Base-by-base conservation (phyloP, 495 filamentous ascomycete genomes). In the Penicillium crystallinum region DNA sequence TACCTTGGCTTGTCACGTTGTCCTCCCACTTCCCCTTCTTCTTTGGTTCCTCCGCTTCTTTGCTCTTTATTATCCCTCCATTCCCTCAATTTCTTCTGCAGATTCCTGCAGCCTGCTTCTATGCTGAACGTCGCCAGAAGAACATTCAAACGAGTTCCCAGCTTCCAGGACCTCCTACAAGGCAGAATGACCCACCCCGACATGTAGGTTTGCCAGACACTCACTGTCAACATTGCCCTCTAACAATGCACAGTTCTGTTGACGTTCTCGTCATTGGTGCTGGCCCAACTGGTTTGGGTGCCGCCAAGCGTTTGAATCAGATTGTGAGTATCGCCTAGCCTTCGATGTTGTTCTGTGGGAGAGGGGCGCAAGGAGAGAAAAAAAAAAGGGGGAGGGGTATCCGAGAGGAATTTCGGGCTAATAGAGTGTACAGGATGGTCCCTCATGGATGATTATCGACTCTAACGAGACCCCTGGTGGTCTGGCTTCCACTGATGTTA, bases 241-340 rank as follows among this genome's bases (percentile, higher is more conserved):
- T 69, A 22, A 70, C 67, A 55, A 52, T 44, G 42, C 53, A 18
- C 62, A 96, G 91, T 69, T 84, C 87, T 55, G 90, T 99, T 68
- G 95, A 99, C 74, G 86, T 99, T 59, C 88, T 99, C 62, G 85
- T 99, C 74, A 97, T 99, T 80, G 93, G 93, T 61, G 93, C 93
- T 73, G 93, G 93, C 60, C 93, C 93, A 52, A 97, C 93, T 60
- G 93, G 93, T 60, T 79, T 97, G 59, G 93, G 93, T 76, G 93
- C 93, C 64, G 93, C 92, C 48, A 99, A 99, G 79, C 88, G 93
- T 63, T 82, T 99, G 48, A 85, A 97, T 74, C 95, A 99, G 74
- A 83, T 95, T 56, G 93, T 97, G 79, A 55, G 86, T 60, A 36
- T 64, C 72, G 57, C 10, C 6, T 9, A 14, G 57, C 59, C 53